phyloP scores from a whole-genome alignment of 352 stramenopile genomes.

The Saprolegnia parasitica region DNA sequence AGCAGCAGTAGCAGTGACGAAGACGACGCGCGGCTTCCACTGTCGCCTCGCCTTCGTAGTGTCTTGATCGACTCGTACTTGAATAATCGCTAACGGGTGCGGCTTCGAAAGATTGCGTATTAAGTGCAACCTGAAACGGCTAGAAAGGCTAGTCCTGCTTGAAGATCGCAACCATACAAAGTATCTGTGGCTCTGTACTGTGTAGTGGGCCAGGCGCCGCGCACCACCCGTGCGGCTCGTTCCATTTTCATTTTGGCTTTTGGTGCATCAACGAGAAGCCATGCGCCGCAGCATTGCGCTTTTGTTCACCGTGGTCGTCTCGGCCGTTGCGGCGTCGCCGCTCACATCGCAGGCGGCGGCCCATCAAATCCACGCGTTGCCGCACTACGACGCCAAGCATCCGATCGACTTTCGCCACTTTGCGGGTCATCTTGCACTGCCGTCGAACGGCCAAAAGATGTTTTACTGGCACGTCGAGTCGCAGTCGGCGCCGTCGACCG shows the following conservation, averaged over 20 bases:
- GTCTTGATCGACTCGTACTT: constrained; percentile 2
- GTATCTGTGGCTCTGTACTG: neutral
- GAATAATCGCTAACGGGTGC: neutral
- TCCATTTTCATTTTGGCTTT: neutral
- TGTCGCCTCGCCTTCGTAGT: neutral
- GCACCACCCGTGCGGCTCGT: neutral
- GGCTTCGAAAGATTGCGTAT: neutral
- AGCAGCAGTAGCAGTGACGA: neutral
- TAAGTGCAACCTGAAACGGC: too few species aligned
- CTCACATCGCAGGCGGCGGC: neutral
- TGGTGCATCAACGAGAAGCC: neutral
- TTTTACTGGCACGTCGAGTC: constrained; percentile 77
- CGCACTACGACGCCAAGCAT: constrained; percentile 38
- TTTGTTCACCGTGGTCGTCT: neutral
- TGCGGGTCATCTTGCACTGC: constrained; percentile 45
- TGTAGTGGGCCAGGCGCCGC: too few species aligned
- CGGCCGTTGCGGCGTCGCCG: neutral
- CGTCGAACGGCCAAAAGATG: constrained; percentile 42
- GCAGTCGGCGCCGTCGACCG: constrained; percentile 40
- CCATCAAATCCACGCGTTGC: constrained; percentile 48
- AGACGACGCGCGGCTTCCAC: neutral
- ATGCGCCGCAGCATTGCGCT: neutral
- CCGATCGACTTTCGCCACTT: constrained; percentile 57
- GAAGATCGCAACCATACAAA: constrained; percentile 1
- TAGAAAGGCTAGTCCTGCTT: neutral